A percentile compares a stretch with the other conserved stretches of the same genome.
Evolutionary conservation across 2,329 filamentous ascomycete species (phyloP).

Genomic region (Xylaria sp.): DNA sequence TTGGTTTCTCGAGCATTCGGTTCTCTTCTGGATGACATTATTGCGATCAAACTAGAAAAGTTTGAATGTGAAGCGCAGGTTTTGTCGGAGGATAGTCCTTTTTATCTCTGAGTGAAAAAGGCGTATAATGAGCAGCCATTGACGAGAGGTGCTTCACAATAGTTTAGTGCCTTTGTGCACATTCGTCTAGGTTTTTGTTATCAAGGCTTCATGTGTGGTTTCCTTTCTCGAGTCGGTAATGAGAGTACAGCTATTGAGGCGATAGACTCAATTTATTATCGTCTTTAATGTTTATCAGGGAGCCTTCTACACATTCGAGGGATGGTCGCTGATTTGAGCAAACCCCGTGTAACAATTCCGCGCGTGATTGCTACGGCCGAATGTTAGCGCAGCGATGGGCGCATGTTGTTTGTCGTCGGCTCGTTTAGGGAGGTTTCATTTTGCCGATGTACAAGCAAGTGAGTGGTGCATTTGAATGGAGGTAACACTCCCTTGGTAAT

Average conservation of each 20-base stretch:
- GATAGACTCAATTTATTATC: background rate
- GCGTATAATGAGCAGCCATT: background rate
- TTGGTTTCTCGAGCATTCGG: background rate
- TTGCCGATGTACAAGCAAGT: background rate
- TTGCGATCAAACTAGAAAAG: background rate
- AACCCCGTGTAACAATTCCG: background rate
- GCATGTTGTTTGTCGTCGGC: background rate
- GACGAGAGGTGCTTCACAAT: background rate
- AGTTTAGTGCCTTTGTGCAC: background rate
- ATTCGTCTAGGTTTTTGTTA: background rate
- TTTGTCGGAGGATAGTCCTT: background rate
- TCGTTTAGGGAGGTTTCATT: conserved; percentile 1
- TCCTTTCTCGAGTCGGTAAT: background rate
- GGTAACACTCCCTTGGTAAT: background rate
- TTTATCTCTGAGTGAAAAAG: background rate
- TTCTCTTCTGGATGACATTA: background rate
- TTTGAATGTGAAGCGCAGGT: background rate
- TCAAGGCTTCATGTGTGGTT: background rate
- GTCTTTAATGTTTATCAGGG: background rate
- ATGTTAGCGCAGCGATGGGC: background rate
- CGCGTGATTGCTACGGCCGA: background rate
- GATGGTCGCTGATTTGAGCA: background rate
- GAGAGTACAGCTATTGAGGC: background rate
- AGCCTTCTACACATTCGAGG: background rate
- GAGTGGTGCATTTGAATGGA: background rate